Evolutionary conservation across 2,329 filamentous ascomycete species (phyloP), one percentile per base, ranked within the genome.

Genomic region (Fusarium goolgardi): DNA sequence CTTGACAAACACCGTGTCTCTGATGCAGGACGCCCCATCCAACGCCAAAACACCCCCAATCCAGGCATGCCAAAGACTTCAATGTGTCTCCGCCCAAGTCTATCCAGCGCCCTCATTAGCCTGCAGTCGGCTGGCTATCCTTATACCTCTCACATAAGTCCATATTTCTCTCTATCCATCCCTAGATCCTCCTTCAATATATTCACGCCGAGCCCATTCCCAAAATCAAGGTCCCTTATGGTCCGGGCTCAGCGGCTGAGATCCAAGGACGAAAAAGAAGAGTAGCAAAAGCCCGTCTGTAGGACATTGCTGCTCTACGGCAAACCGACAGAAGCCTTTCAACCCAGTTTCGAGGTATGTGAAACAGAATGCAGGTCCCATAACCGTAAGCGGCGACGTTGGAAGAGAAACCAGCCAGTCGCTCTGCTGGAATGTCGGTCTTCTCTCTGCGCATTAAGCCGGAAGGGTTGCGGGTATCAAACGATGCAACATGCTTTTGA

Each of bases 401-500:
- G 47, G 37, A 54, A 64, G 54, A 59, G 60, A 70, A 61, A 49
- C 40, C 37, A 52, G 40, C 59, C 60, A 61, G 59, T 35, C 44
- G 50, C 59, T 67, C 37, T 55, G 69, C 62, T 65, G 62, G 35
- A 27, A 35, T 53, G 50, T 31, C 32, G 45, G 20, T 52, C 53
- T 54, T 55, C 56, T 63, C 59, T 37, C 39, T 47, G 54, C 55
- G 55, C 71, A 60, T 71, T 71, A 44, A 69, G 65, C 67, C 61
- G 49, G 61, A 65, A 51, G 72, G 67, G 45, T 64, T 75, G 72
- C 70, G 72, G 74, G 74, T 76, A 76, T 76, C 75, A 73, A 73
- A 71, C 63, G 63, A 76, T 73, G 71, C 67, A 73, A 73, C 72
- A 75, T 75, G 71, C 73, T 76, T 76, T 76, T 70, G 68, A 62